These are phyloP conservation scores for Alternaria tenuissima DNA, from an alignment of 2,329 filamentous ascomycete species.

Conservation along the genomic window DNA sequence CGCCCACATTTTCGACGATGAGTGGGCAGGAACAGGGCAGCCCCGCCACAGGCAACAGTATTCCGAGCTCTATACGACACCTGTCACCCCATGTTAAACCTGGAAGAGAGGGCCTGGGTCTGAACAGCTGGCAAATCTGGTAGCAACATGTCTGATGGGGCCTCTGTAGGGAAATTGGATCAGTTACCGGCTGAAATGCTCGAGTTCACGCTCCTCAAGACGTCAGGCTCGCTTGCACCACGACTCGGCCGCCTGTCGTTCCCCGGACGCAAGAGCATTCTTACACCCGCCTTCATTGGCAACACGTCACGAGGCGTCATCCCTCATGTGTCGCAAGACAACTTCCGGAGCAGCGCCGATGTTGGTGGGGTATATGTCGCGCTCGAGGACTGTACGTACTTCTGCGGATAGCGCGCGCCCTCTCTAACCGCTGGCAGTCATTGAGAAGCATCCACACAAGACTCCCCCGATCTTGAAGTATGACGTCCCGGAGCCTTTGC, in stretches of 20 bases:
- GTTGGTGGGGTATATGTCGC: constrained; percentile 79
- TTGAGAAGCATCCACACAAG: constrained; percentile 64
- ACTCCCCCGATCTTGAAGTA: constrained; percentile 63
- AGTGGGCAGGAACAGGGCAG: constrained; percentile 1
- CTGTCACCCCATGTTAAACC: neutral
- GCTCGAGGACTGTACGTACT: constrained; percentile 85
- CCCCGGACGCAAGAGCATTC: constrained; percentile 68
- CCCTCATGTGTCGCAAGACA: constrained; percentile 90
- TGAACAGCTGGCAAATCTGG: neutral
- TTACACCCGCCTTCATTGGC: constrained; percentile 84
- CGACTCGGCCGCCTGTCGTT: constrained; percentile 74
- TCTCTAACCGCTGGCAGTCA: constrained; percentile 61
- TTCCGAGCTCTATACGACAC: neutral
- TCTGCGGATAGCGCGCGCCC: neutral
- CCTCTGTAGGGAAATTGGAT: constrained; percentile 19
- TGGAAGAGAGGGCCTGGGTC: neutral
- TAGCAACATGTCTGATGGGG: constrained; percentile 19
- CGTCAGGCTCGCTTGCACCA: constrained; percentile 56
- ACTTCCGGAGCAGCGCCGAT: constrained; percentile 69
- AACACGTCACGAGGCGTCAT: constrained; percentile 83
- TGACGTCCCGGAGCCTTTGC: constrained; percentile 63
- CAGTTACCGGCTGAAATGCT: constrained; percentile 53
- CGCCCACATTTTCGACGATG: constrained; percentile 13
- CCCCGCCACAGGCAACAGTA: constrained; percentile 15
- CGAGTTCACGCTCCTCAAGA: constrained; percentile 55